Conservation (phyloP, 2,329 filamentous ascomycete genomes). For the Apiospora koreana region DNA sequence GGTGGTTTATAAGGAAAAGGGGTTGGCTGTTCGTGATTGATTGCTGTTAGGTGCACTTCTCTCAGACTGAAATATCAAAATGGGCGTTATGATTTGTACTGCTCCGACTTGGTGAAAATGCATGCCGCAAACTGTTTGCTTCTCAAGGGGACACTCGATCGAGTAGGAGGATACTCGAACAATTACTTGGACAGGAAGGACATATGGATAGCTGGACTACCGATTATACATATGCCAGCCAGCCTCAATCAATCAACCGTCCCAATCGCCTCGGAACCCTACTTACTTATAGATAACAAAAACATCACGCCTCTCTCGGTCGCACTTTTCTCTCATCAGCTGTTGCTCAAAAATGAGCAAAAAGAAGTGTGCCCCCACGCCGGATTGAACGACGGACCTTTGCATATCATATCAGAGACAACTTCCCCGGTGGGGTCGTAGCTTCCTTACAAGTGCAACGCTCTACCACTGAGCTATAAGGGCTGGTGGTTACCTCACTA, state of each 20-base stretch:
- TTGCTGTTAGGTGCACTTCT: background rate
- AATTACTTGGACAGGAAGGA: too few species aligned
- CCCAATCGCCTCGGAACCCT: too few species aligned
- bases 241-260: too few species aligned
- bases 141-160: too few species aligned
- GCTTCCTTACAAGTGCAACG: constrained; percentile 33
- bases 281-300: too few species aligned
- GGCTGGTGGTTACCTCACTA: constrained; percentile 16
- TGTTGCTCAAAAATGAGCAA: too few species aligned
- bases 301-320: too few species aligned
- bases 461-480: constrained; percentile 37
- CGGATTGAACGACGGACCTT: constrained; percentile 37
- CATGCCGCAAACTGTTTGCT: too few species aligned
- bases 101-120: background rate
- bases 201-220: too few species aligned
- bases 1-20: background rate
- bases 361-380: constrained; percentile 30
- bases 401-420: constrained; percentile 22
- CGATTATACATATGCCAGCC: too few species aligned
- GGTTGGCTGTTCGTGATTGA: background rate
- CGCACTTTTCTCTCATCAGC: too few species aligned
- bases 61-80: background rate
- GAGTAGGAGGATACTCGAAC: too few species aligned
- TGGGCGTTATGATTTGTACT: background rate
- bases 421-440: background rate